Evolutionary conservation across 2,329 filamentous ascomycete genomes (phyloP).

Genomic region (Fusarium metavorans): DNA sequence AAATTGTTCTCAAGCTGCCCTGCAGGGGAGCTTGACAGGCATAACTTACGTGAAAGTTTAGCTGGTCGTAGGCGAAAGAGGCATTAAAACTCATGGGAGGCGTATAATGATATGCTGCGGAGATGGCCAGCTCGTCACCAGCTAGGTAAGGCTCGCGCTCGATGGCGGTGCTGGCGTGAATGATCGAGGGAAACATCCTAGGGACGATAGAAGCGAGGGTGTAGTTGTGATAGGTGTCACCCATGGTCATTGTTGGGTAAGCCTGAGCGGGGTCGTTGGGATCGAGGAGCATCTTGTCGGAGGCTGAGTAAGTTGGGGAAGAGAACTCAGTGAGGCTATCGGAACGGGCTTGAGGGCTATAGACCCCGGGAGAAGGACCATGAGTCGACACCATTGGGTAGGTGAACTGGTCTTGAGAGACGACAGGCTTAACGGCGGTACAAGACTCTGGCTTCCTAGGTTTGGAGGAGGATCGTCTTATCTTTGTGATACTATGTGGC

Average conservation of each 20-base stretch:
- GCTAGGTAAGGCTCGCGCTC: constrained; percentile 73
- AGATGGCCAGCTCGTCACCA: constrained; percentile 72
- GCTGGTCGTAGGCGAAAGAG: constrained; percentile 72
- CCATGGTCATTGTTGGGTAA: constrained; percentile 65
- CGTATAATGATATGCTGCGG: constrained; percentile 76
- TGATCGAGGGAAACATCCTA: constrained; percentile 73
- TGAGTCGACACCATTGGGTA: constrained; percentile 72
- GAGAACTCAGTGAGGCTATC: constrained; percentile 77
- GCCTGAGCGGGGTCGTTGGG: constrained; percentile 66
- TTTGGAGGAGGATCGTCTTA: constrained; percentile 48
- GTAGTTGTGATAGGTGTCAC: constrained; percentile 68
- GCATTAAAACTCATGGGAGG: constrained; percentile 72
- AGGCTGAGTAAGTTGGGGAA: constrained; percentile 76
- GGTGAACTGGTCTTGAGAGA: constrained; percentile 67
- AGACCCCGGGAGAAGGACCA: constrained; percentile 71
- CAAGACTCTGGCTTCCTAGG: constrained; percentile 43
- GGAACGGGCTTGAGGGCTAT: constrained; percentile 76
- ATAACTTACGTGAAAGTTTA: constrained; percentile 80
- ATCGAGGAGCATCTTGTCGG: constrained; percentile 72
- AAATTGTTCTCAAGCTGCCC: constrained; percentile 54
- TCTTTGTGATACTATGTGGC: constrained; percentile 42
- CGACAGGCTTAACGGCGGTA: constrained; percentile 52
- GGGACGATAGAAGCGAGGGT: constrained; percentile 63
- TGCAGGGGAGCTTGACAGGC: constrained; percentile 53
- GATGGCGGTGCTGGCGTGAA: constrained; percentile 71